A percentile compares a stretch with the other conserved stretches of the same genome.
Evolutionary conservation across 2,329 filamentous ascomycete species (phyloP).

Genomic region (Botrytis paeoniae): DNA sequence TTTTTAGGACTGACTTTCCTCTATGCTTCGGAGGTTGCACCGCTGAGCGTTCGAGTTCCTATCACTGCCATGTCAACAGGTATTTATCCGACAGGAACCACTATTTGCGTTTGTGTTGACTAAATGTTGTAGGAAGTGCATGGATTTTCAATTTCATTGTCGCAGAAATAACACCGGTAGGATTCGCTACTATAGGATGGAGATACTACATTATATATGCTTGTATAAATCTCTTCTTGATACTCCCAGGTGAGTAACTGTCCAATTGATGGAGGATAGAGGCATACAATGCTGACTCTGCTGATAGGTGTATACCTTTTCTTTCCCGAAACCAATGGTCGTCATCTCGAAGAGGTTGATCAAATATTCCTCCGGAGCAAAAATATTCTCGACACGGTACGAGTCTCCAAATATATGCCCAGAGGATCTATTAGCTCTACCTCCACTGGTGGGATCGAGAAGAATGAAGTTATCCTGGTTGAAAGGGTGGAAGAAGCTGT

Average conservation of each 20-base stretch:
- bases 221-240: slow-evolving; percentile 22
- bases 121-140: slow-evolving; percentile 10
- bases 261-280: background rate
- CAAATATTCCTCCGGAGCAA: slow-evolving; percentile 26
- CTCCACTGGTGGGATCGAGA: background rate
- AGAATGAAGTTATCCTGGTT: background rate
- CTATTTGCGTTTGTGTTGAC: background rate
- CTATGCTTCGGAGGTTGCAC: slow-evolving; percentile 56
- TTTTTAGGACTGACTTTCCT: slow-evolving; percentile 52
- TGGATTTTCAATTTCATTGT: slow-evolving; percentile 20
- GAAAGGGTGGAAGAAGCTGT: background rate
- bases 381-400: slow-evolving; percentile 8
- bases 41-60: slow-evolving; percentile 47
- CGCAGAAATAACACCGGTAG: slow-evolving; percentile 39
- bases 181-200: slow-evolving; percentile 51
- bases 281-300: background rate
- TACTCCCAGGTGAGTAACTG: slow-evolving; percentile 6
- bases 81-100: background rate
- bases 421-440: background rate
- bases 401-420: slow-evolving; percentile 4
- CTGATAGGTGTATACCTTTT: slow-evolving; percentile 50
- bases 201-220: slow-evolving; percentile 66
- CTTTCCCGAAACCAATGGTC: slow-evolving; percentile 54
- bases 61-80: slow-evolving; percentile 19
- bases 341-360: slow-evolving; percentile 37